Base-by-base conservation (phyloP, 2,329 filamentous ascomycete genomes). In the Celoporthe dispersa region DNA sequence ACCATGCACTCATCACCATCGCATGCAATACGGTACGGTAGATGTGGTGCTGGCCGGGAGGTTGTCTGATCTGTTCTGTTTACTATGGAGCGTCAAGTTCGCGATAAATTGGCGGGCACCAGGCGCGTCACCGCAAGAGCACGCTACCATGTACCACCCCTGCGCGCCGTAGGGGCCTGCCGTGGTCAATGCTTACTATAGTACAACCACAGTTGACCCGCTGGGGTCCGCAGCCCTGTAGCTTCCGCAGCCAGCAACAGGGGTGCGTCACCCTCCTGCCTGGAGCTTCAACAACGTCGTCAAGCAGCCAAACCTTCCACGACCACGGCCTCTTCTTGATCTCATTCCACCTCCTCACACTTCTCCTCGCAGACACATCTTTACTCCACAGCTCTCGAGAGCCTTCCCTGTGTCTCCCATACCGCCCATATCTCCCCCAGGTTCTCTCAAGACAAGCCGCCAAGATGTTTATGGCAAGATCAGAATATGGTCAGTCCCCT, bases 391-490 rank as follows among this genome's bases (percentile, higher is more conserved):
- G 41, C 59, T 70, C 31, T 25, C 53, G 41, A 55, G 12, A n/a
- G 7, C 16, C 14, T 14, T 41, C n/a, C 53, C 64, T 37, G 28
- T 22, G 22, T 57, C 11, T 31, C 16, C 62, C 35, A 6, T 55
- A 41, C 44, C 59, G 25, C 51, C 22, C 33, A 22, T 48, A n/a
- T n/a, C 14, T n/a, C 39, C 5, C 48, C 35, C 61, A 48, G 31
- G 11, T 66, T 71, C 57, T 70, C 68, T 68, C 77, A 76, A 82
- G 4, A n/a, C 22, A 48, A 82, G 79, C 82, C 83, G 84, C 80
- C 88, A 94, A 85, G 78, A 97, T 97, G 96, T 99, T 99, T 90
- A 98, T 99, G 89, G 94, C 96, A 88, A 93, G 96, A 86, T 98
- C 95, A 81, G 96, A 99, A 95, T 99, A 99, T 87, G 96, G 95